phyloP scores from a whole-genome alignment of 345 rosid genomes.

The Eucalyptus curtisii region DNA sequence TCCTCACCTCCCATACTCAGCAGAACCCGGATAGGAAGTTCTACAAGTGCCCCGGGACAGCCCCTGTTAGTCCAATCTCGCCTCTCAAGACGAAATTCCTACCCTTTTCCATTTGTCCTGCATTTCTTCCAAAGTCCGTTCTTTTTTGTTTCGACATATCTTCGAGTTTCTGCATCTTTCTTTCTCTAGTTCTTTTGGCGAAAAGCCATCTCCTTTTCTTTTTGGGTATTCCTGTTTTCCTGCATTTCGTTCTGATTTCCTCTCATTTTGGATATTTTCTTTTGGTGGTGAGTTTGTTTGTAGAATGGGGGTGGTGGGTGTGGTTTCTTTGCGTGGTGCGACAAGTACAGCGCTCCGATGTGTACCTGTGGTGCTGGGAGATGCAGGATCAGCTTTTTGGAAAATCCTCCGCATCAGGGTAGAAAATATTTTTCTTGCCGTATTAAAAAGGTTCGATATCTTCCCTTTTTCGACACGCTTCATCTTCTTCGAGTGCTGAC shows the following conservation, averaged over 20 bases:
- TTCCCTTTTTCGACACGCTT: background rate
- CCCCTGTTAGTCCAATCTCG: background rate
- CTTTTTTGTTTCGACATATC: background rate
- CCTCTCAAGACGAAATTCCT: background rate
- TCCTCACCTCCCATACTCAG: background rate
- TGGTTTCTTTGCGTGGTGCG: constrained; percentile 21
- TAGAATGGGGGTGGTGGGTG: background rate
- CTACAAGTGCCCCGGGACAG: constrained; percentile 10
- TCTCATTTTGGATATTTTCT: background rate
- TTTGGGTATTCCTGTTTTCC: background rate
- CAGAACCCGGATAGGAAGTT: constrained; percentile 14
- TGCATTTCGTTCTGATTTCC: background rate
- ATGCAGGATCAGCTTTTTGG: constrained; percentile 2
- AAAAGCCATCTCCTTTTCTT: background rate
- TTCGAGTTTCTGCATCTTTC: background rate
- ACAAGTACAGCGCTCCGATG: constrained; percentile 7
- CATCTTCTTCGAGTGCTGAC: background rate
- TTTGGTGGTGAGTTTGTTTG: background rate
- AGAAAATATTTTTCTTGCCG: constrained; percentile 9
- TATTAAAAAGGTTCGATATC: constrained; percentile 11
- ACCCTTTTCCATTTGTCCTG: background rate
- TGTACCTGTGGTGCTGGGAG: constrained; percentile 27
- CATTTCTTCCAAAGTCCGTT: background rate
- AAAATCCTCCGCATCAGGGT: background rate
- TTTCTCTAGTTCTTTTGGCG: background rate